Conservation (phyloP, 2,329 filamentous ascomycete species). For the Cladophialophora immunda region DNA sequence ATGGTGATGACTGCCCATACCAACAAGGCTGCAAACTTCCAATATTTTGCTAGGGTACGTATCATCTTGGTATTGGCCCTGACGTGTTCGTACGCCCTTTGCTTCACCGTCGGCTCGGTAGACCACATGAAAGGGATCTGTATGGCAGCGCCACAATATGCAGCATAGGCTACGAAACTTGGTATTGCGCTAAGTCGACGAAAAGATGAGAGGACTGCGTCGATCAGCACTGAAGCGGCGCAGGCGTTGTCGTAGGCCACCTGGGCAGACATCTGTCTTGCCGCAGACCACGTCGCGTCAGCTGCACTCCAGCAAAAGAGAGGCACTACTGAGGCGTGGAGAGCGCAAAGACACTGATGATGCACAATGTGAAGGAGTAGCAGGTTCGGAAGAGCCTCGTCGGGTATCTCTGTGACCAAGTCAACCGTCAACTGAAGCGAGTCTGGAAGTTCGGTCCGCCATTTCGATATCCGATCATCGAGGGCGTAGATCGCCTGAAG, state of each 20-base stretch:
- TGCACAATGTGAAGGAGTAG: conserved; percentile 23
- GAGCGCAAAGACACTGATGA: conserved; percentile 26
- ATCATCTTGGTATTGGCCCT: conserved; percentile 22
- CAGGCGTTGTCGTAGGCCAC: conserved; percentile 20
- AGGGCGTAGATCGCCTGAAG: conserved; percentile 24
- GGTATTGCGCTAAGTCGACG: conserved; percentile 9
- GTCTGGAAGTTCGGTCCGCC: conserved; percentile 17
- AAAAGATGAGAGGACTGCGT: conserved; percentile 10
- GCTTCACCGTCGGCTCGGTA: not conserved
- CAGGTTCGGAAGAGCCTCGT: conserved; percentile 15
- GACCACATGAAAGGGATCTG: conserved; percentile 26
- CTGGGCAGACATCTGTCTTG: conserved; percentile 24
- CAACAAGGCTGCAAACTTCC: conserved; percentile 25
- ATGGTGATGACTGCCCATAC: conserved; percentile 1
- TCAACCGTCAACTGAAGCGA: conserved; percentile 9
- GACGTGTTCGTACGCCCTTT: conserved; percentile 19
- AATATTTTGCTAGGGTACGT: conserved; percentile 19
- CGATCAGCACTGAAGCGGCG: conserved; percentile 20
- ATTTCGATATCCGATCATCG: conserved; percentile 19
- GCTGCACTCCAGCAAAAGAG: conserved; percentile 24
- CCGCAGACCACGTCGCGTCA: conserved; percentile 12
- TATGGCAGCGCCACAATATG: conserved; percentile 22
- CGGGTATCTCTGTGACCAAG: not conserved
- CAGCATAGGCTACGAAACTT: conserved; percentile 26
- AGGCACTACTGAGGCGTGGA: conserved; percentile 27